Base-by-base conservation (phyloP, 1,284 basidiomycete species). In the Trichosporon sp. region DNA sequence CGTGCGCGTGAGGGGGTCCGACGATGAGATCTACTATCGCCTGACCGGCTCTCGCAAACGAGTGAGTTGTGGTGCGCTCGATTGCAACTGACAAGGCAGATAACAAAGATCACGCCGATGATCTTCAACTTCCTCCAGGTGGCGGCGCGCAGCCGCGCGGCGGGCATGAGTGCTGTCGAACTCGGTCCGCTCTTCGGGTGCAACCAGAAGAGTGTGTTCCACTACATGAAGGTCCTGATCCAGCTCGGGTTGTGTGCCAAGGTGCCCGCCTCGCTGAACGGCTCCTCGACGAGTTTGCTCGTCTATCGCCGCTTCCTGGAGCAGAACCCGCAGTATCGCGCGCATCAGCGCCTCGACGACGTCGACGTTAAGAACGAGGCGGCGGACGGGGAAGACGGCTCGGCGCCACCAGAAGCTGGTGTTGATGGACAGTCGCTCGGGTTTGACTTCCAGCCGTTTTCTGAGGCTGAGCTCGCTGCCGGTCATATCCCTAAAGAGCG, bases 1-100 rank as follows among this genome's bases (percentile, higher is more conserved):
- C 11, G 56, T 83, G 19, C 71, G 82, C n/a, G 71, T 83, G 1
- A 71, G 81, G 19, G 79, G 79, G 37, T 78, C 74, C 6, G 80
- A 80, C 48, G 78, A 81, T 35, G 82, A 82, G 67, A 78, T 82
- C 66, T 82, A 82, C 71, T 80, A 76, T 64, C 75, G 79, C 14
- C 70, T 83, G 61, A 81, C 80, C 0, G 82, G 82, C 14, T 79
- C 78, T 2, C 76, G 80, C 70, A 73, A 77, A 31, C 75, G 73
- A 70, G 80, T 81, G 54, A 68, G 79, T 74, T 31, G 14, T 19
- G 11, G 1, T 1, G 0, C 4, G 14, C 7, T 2, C n/a, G 10
- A 26, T 66, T 19, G 8, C n/a, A 4, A 43, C 61, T 68, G 40
- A 70, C 68, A n/a, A 73, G 56, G 11, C 69, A 81, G 81, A 74